phyloP scores from a whole-genome alignment of 108 stramenopile genomes.

The Epithemia pelagica region DNA sequence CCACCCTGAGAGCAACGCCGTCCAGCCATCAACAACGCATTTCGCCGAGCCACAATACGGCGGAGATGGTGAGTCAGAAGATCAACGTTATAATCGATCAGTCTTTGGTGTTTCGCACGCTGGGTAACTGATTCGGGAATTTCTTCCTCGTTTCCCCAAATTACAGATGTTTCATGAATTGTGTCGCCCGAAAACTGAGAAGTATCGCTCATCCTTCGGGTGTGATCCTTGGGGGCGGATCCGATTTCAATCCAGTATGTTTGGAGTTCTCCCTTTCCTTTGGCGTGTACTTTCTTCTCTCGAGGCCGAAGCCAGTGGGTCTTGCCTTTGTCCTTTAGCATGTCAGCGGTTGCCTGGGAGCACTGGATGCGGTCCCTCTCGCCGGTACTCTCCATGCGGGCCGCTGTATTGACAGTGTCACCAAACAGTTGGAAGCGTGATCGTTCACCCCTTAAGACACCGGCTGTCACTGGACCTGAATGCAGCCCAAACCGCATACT shows the following conservation, averaged over 20 bases:
- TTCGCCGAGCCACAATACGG: conserved; percentile 14
- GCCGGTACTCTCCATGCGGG: conserved; percentile 41
- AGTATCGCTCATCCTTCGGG: neutral
- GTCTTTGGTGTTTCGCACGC: conserved; percentile 2
- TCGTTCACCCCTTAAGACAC: conserved; percentile 23
- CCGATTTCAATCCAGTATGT: conserved; percentile 37
- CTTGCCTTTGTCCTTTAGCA: conserved; percentile 21
- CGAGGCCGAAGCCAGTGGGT: conserved; percentile 25
- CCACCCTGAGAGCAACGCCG: neutral
- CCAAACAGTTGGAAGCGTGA: conserved; percentile 35
- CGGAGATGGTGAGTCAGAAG: conserved; percentile 12
- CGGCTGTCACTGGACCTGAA: conserved; percentile 41
- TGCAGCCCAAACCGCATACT: conserved; percentile 42
- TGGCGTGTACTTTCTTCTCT: conserved; percentile 25
- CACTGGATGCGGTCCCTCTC: conserved; percentile 25
- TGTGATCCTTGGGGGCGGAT: neutral
- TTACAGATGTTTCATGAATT: neutral
- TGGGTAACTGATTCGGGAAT: neutral
- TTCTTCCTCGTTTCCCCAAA: neutral
- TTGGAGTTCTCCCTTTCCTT: conserved; percentile 49
- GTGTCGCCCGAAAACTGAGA: neutral
- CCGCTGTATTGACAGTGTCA: conserved; percentile 43
- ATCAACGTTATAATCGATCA: conserved; percentile 21
- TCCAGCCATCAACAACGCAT: conserved; percentile 9
- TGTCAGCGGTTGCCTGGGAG: conserved; percentile 27